Conservation (phyloP, 345 rosid genomes). For the Gossypioides kirkii region DNA sequence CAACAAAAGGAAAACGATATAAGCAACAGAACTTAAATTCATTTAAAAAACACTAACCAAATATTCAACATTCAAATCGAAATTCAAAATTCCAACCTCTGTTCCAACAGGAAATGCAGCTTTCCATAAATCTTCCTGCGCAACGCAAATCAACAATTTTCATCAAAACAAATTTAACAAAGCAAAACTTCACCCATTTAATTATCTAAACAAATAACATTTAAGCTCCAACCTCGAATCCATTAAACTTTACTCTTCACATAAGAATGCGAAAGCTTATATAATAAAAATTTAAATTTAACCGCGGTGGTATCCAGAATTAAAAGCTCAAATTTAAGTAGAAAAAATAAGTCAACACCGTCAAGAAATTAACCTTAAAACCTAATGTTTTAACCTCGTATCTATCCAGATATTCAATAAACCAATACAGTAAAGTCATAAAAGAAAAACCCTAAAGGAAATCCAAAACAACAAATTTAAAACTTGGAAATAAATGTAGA, state of each 20-base stretch:
- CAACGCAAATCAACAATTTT: slow-evolving; percentile 14
- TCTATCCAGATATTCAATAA: background rate
- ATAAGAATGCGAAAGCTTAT: background rate
- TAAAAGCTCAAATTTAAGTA: background rate
- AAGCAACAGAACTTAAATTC: slow-evolving; percentile 12
- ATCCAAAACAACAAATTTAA: background rate
- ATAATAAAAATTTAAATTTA: too few relatives aligned
- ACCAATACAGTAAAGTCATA: background rate
- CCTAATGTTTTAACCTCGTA: background rate
- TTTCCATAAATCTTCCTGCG: slow-evolving; percentile 91
- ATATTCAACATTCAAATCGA: background rate
- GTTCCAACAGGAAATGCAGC: slow-evolving; percentile 84
- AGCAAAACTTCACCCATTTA: background rate
- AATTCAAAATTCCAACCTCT: slow-evolving; percentile 47
- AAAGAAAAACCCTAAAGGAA: background rate
- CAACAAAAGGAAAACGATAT: background rate
- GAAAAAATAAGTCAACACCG: background rate
- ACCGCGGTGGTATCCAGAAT: background rate
- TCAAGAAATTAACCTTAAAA: background rate
- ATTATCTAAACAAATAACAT: background rate
- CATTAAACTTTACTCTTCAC: background rate
- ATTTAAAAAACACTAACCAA: background rate
- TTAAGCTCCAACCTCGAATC: background rate
- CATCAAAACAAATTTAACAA: background rate
- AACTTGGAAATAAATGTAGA: background rate